These are phyloP conservation scores for Leishmania mexicana DNA, from an alignment of 208 protist species.

Conservation along the genomic window DNA sequence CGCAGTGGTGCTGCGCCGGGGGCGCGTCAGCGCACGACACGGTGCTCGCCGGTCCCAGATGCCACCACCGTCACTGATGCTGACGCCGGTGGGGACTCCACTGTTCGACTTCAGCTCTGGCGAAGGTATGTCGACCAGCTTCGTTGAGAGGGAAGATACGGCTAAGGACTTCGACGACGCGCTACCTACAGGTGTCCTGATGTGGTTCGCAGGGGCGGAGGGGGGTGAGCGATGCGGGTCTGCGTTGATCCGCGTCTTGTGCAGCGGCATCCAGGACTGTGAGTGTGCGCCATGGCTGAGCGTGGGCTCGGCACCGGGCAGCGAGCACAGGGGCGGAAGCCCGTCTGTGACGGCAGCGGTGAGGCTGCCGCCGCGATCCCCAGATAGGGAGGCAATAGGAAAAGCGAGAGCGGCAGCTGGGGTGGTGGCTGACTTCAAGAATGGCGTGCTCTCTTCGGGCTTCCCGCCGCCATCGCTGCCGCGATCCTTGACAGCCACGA, in stretches of 20 bases:
- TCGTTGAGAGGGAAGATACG: neutral
- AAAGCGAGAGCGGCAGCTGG: neutral
- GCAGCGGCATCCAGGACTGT: neutral
- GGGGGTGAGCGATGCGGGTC: neutral
- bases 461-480: neutral
- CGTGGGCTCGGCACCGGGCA: neutral
- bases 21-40: neutral
- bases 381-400: neutral
- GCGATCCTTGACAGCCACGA: neutral
- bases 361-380: neutral
- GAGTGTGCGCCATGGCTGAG: neutral
- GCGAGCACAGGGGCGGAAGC: constrained; percentile 1
- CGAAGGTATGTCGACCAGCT: neutral
- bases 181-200: neutral
- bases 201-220: neutral
- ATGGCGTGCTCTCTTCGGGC: neutral
- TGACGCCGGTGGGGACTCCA: neutral
- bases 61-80: neutral
- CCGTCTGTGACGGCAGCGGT: neutral
- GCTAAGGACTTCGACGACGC: neutral
- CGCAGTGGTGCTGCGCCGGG: neutral
- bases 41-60: neutral
- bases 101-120: neutral
- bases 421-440: neutral
- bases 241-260: neutral